Conservation (phyloP, 1,284 basidiomycete species). For the Xerocomus minutiporus region DNA sequence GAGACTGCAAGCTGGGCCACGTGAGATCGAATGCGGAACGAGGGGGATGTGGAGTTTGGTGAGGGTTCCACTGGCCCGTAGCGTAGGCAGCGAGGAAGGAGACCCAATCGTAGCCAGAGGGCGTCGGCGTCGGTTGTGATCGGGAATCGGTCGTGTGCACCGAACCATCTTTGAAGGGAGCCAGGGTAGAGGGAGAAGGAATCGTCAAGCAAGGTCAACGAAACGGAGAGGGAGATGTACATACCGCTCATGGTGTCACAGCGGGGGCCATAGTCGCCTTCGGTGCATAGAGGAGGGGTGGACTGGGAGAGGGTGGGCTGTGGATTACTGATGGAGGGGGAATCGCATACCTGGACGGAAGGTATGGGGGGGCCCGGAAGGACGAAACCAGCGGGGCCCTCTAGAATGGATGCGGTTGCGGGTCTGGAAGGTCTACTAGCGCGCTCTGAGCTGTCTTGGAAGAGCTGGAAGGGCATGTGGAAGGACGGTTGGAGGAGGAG, state of each 20-base stretch:
- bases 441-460: constrained; percentile 21
- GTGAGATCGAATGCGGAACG: constrained; percentile 31
- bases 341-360: constrained; percentile 9
- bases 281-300: constrained; percentile 1
- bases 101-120: constrained; percentile 63
- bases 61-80: constrained; percentile 76
- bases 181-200: constrained; percentile 24
- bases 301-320: constrained; percentile 3
- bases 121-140: constrained; percentile 15
- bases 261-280: constrained; percentile 7
- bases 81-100: constrained; percentile 75
- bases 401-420: constrained; percentile 47
- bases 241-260: constrained; percentile 23
- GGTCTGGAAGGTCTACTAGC: constrained; percentile 38
- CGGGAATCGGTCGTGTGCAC: constrained; percentile 10
- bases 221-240: constrained; percentile 1
- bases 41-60: constrained; percentile 67
- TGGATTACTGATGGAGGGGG: not conserved
- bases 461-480: constrained; percentile 33
- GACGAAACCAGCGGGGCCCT: constrained; percentile 29
- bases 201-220: constrained; percentile 7
- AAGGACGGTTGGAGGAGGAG: constrained; percentile 25
- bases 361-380: constrained; percentile 19
- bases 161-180: constrained; percentile 13
- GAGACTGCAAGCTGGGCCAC: constrained; percentile 11